Evolutionary conservation across 2,329 filamentous ascomycete species (phyloP), one percentile per base, ranked within the genome.

Genomic region (Albophoma yamanashiensis): DNA sequence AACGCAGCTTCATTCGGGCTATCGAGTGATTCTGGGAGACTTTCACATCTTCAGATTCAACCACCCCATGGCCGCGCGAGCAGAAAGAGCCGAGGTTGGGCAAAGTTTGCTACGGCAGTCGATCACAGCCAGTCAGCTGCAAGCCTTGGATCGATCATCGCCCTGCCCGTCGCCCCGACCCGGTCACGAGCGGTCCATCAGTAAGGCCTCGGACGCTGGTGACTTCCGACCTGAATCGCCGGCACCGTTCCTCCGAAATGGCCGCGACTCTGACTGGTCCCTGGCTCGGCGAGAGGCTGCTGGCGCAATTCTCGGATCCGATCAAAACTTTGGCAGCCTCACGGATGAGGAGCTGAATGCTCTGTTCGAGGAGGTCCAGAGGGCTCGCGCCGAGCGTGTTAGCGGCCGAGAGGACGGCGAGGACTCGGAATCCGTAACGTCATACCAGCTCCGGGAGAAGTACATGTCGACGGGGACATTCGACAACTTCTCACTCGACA

Each of bases 41-140:
- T 99, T 99, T 67, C 94, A 99, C 73, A 99, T 99, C 62, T 97
- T 99, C 76, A 83, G 94, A 60, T 99, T 99, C 79, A 99, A 97
- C 68, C 92, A 99, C 70, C 94, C 94, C 0, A 89, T 96, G 79
- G 94, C 99, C 76, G 94, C 94, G 38, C 87, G 91, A 61, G 93
- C 92, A 3, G 94, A 99, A 75, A 81, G 94, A 59, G 92, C 91
- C 15, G 91, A 96, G 69, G 90, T 72, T 12, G 70, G 89, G 63
- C 86, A 91, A 69, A 96, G 91, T 69, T 78, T 96, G 25, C 79
- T 99, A 60, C 88, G 93, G 55, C 93, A 97, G 69, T 95, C 92
- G 1, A 76, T 88, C 42, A 86, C 85, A 6, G 83, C 82, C 39
- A 86, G 75, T 65, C 83, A 87, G 67, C 70, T 88, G 27, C 80